Evolutionary conservation across 495 filamentous ascomycete species (phyloP).

Genomic region (Aspergillus mulundensis): DNA sequence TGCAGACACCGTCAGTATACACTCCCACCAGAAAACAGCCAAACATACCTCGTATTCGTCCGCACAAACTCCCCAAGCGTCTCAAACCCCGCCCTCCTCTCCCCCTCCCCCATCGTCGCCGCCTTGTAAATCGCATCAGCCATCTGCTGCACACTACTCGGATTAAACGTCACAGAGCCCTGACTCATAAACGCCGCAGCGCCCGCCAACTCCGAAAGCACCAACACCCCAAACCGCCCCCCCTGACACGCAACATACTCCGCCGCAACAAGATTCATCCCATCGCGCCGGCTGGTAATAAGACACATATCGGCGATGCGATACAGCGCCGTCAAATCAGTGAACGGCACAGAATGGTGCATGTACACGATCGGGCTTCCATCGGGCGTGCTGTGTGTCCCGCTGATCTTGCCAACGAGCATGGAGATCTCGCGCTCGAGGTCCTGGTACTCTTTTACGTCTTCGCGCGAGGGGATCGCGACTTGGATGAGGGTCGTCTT

Average conservation of each 20-base stretch:
- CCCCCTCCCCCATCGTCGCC: conserved; percentile 76
- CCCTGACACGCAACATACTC: conserved; percentile 92
- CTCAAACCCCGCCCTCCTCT: conserved; percentile 69
- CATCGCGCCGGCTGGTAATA: conserved; percentile 86
- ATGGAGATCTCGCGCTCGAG: conserved; percentile 85
- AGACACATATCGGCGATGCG: conserved; percentile 86
- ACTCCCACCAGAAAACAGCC: too few relatives aligned
- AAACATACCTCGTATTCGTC: conserved; percentile 70
- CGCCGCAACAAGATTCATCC: conserved; percentile 96
- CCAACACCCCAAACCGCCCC: conserved; percentile 79
- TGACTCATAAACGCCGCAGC: conserved; percentile 77
- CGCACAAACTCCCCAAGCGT: conserved; percentile 81
- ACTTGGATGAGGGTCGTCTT: conserved; percentile 93
- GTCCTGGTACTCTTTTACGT: conserved; percentile 96
- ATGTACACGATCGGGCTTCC: conserved; percentile 94
- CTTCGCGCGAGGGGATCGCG: conserved; percentile 83
- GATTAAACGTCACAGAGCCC: conserved; percentile 83
- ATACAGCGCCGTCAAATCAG: conserved; percentile 90
- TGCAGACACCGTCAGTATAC: conserved; percentile 2
- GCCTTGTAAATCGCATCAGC: conserved; percentile 81
- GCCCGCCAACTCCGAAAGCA: conserved; percentile 89
- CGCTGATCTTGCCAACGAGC: conserved; percentile 87
- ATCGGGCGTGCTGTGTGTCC: conserved; percentile 61
- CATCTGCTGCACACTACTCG: conserved; percentile 85
- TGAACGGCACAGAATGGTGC: conserved; percentile 82